Base-by-base conservation (phyloP, 176 grass and related monocot genomes). In the Phoenix roebelenii region DNA sequence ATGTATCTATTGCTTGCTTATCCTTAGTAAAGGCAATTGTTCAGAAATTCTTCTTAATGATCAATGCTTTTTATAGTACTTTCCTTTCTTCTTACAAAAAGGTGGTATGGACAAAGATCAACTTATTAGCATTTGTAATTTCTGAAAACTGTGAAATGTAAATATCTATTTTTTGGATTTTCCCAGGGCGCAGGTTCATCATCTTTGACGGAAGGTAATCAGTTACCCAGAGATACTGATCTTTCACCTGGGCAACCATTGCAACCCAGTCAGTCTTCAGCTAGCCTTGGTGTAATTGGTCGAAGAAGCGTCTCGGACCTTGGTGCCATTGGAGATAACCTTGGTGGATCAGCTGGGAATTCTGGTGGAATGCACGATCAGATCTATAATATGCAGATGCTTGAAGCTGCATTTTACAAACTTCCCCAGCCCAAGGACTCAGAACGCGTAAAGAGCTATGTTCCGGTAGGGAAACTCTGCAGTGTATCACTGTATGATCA, bases 351-450 rank as follows among this genome's bases (percentile, higher is more conserved):
- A 62, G 66, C 65, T 49, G 77, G 68, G 61, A 74, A 44, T 74
- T 89, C 82, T 68, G 65, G 63, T 52, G 70, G 59, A 54, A 63
- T 55, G 59, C 87, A 88, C 3, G 88, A 98, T 78, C 81, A 76
- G 14, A 52, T 77, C 66, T 82, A 98, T 70, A 91, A 82, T 76
- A 20, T 98, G 59, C 88, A 98, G 81, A 79, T 98, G 72, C 88
- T 98, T 12, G 88, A 98, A 83, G 73, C 94, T 81, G 94, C 94
- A 64, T 98, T 74, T 65, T 82, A 78, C 50, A 98, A 58, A 62
- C 94, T 98, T 66, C 94, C 94, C 16, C 84, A 92, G 58, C 84
- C 88, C 5, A 98, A 88, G 76, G 94, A 98, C 57, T 93, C 94
- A 0, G 94, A 98, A 64, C 88, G 88, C 32, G 60, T 49, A 22